phyloP scores from a whole-genome alignment of 2,329 filamentous ascomycete genomes.

The Falciphora oryzae region DNA sequence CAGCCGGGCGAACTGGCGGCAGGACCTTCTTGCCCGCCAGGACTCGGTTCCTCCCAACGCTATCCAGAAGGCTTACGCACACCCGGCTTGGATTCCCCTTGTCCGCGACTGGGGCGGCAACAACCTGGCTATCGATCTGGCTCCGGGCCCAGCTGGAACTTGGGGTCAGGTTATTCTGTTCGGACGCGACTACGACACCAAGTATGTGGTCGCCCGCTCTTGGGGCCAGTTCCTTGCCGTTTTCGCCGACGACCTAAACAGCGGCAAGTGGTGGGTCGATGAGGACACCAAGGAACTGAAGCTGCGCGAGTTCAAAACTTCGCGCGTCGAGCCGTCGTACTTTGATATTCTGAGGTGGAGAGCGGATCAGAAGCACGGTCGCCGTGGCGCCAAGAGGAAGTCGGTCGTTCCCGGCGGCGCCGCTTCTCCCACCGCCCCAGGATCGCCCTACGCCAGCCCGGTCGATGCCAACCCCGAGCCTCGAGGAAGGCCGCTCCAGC shows the following conservation, averaged over 20 bases:
- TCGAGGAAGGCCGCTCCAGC: conserved; percentile 66
- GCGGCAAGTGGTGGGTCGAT: conserved; percentile 85
- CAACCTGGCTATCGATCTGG: conserved; percentile 88
- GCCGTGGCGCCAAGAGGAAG: conserved; percentile 49
- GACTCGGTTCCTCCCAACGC: conserved; percentile 81
- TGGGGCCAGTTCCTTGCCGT: conserved; percentile 84
- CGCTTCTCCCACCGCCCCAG: conserved; percentile 35
- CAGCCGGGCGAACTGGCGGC: conserved; percentile 65
- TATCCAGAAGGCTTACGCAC: conserved; percentile 88
- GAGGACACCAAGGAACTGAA: conserved; percentile 91
- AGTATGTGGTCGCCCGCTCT: conserved; percentile 90
- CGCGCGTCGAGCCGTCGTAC: conserved; percentile 86
- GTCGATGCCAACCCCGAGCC: conserved; percentile 49
- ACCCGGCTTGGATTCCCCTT: conserved; percentile 91
- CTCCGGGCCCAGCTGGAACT: conserved; percentile 79
- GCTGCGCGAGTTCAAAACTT: conserved; percentile 82
- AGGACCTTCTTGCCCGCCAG: conserved; percentile 78
- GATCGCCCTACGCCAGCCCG: conserved; percentile 62
- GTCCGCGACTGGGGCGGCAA: conserved; percentile 98
- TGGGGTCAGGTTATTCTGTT: conserved; percentile 98
- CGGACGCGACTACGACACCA: conserved; percentile 96
- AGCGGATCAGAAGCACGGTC: conserved; percentile 89
- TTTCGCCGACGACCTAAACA: conserved; percentile 84
- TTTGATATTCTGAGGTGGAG: conserved; percentile 94
- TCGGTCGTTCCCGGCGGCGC: conserved; percentile 39